phyloP scores from a whole-genome alignment of 352 stramenopile genomes.

The Pythium apleroticum region DNA sequence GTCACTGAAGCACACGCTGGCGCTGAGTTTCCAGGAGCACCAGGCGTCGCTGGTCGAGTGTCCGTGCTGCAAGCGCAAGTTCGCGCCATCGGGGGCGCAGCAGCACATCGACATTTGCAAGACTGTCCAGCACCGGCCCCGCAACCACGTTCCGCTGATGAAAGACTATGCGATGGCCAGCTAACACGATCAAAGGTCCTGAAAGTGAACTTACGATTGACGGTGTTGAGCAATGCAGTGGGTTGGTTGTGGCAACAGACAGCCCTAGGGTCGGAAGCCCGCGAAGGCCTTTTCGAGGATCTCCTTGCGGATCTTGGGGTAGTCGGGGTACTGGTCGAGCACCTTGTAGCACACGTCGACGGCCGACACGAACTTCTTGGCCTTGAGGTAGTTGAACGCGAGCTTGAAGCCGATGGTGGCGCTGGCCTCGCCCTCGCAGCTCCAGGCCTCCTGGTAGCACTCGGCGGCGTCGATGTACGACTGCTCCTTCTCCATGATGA shows the following conservation, averaged over 20 bases:
- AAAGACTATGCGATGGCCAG: conserved; percentile 68
- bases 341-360: conserved; percentile 95
- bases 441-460: conserved; percentile 91
- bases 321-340: conserved; percentile 92
- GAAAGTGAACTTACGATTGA: not conserved
- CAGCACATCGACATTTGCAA: conserved; percentile 88
- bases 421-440: conserved; percentile 78
- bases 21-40: conserved; percentile 73
- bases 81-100: conserved; percentile 76
- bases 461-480: conserved; percentile 92
- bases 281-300: conserved; percentile 92
- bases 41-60: conserved; percentile 80
- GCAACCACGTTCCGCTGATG: conserved; percentile 66
- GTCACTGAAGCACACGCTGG: conserved; percentile 54
- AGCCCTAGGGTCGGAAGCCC: conserved; percentile 89
- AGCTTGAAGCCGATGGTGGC: conserved; percentile 93
- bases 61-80: conserved; percentile 77
- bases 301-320: conserved; percentile 94
- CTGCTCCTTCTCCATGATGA: conserved; percentile 95
- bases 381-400: conserved; percentile 96
- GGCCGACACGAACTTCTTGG: conserved; percentile 86
- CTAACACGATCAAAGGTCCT: conserved; percentile 23
- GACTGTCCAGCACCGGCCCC: conserved; percentile 75
- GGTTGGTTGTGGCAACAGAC: not conserved
- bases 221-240: not conserved